phyloP scores from a whole-genome alignment of 192 early-diverging fungal genomes.

The Irineochytrium annulatum region DNA sequence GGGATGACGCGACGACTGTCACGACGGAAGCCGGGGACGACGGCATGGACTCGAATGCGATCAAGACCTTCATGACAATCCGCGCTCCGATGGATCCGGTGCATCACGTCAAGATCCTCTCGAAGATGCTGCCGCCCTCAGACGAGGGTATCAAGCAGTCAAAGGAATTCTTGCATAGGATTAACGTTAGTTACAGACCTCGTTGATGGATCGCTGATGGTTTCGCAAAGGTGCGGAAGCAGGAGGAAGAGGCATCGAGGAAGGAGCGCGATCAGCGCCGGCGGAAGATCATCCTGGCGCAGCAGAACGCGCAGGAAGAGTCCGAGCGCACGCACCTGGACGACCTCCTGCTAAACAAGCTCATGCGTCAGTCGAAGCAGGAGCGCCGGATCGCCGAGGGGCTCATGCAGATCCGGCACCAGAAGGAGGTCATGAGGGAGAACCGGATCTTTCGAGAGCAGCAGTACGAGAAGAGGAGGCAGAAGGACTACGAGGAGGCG shows the following conservation, averaged over 20 bases:
- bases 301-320: conserved; percentile 45
- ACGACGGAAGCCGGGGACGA: no score
- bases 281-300: conserved; percentile 44
- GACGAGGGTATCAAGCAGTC: conserved; percentile 26
- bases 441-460: conserved; percentile 48
- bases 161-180: conserved; percentile 40
- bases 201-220: not conserved
- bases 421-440: conserved; percentile 54
- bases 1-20: no score
- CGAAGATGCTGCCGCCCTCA: conserved; percentile 9
- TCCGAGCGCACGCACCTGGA: conserved; percentile 40
- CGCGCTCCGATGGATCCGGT: conserved; percentile 34
- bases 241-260: conserved; percentile 43
- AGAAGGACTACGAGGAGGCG: conserved; percentile 55
- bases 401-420: conserved; percentile 49
- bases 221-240: conserved; percentile 32
- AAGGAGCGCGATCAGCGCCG: conserved; percentile 50
- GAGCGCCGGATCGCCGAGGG: conserved; percentile 60
- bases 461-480: conserved; percentile 51
- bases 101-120: conserved; percentile 36
- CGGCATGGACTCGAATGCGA: conserved; percentile 19
- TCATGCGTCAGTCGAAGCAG: conserved; percentile 56
- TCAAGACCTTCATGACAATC: conserved; percentile 32
- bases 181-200: conserved; percentile 34
- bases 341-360: conserved; percentile 38